Evolutionary conservation across 106 monocot species (phyloP).

Genomic region (Cymbidium sinense): DNA sequence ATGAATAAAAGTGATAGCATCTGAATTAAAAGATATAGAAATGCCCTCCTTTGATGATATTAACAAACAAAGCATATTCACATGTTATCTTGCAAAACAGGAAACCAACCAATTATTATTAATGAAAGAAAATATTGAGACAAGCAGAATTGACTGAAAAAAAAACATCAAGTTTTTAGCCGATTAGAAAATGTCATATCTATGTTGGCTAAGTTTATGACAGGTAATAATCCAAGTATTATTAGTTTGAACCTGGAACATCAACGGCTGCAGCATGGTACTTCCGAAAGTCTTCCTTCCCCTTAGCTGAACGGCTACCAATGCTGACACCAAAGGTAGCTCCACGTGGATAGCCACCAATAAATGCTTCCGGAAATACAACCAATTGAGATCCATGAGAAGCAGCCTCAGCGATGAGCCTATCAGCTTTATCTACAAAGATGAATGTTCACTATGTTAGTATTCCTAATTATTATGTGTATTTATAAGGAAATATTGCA

Average conservation of each 20-base stretch:
- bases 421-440: conserved; percentile 80
- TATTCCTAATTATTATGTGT: not conserved
- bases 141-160: not conserved
- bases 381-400: conserved; percentile 75
- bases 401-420: conserved; percentile 73
- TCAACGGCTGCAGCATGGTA: conserved; percentile 94
- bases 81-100: not conserved
- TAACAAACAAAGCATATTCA: not conserved
- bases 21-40: not conserved
- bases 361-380: conserved; percentile 95
- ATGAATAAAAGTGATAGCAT: not conserved
- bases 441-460: not conserved
- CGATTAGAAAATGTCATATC: not conserved
- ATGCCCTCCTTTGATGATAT: not conserved
- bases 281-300: conserved; percentile 76
- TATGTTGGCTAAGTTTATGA: not conserved
- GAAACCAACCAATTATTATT: not conserved
- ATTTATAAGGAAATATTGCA: not conserved
- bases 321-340: conserved; percentile 78
- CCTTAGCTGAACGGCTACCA: conserved; percentile 73
- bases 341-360: conserved; percentile 95
- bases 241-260: conserved; percentile 55
- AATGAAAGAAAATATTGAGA: not conserved
- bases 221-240: not conserved
- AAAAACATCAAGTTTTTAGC: not conserved